A percentile compares a stretch with the other conserved stretches of the same genome.
Evolutionary conservation across 495 filamentous ascomycete genomes (phyloP).

Genomic region (Pyrenula aspistea): DNA sequence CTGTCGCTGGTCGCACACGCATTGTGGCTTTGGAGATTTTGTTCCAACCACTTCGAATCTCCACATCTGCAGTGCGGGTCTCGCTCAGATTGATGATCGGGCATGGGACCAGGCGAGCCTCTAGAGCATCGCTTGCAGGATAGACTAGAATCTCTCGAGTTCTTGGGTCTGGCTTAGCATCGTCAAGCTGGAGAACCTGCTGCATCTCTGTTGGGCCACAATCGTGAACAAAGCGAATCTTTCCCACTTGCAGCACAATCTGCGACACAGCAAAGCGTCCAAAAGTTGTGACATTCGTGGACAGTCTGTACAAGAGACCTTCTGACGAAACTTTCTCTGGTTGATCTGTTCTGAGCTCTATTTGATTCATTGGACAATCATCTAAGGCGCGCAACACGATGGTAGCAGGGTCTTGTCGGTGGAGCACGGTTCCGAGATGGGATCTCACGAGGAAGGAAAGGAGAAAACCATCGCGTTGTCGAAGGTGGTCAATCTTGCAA

Average conservation of each 20-base stretch:
- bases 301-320: not conserved
- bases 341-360: not conserved
- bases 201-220: not conserved
- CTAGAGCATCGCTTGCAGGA: conserved; percentile 16
- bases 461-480: not conserved
- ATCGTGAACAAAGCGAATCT: conserved; percentile 46
- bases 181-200: not conserved
- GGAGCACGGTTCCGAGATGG: not conserved
- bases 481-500: not conserved
- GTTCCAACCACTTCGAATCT: conserved; percentile 67
- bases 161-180: not conserved
- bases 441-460: not conserved
- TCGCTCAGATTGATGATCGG: conserved; percentile 56
- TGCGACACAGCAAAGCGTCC: conserved; percentile 8
- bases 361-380: not conserved
- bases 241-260: conserved; percentile 53
- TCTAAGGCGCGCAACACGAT: not conserved
- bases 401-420: not conserved
- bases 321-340: not conserved
- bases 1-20: conserved; percentile 68
- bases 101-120: conserved; percentile 32
- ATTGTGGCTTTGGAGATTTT: conserved; percentile 55
- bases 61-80: conserved; percentile 61
- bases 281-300: not conserved
- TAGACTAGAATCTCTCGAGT: not conserved